These are phyloP conservation scores for Coemansia sp. DNA, from an alignment of 192 early-diverging fungal species.

Conservation along the genomic window DNA sequence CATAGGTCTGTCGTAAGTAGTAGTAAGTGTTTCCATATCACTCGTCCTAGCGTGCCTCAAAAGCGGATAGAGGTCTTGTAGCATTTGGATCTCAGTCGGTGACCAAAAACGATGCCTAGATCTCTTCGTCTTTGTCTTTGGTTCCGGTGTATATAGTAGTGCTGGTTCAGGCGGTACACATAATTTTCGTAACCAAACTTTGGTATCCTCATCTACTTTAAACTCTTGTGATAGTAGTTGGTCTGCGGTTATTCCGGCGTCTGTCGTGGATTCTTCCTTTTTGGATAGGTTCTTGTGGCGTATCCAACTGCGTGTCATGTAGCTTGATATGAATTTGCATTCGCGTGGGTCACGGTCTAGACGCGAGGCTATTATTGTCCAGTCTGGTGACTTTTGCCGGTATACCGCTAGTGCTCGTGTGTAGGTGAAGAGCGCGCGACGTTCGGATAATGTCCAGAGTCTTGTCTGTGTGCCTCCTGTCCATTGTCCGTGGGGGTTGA, in stretches of 20 bases:
- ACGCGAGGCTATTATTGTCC: neutral
- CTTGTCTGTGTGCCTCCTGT: neutral
- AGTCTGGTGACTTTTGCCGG: slow-evolving; percentile 10
- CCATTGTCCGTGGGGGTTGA: slow-evolving; percentile 6
- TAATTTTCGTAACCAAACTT: neutral
- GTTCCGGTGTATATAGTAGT: neutral
- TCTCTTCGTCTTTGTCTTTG: neutral
- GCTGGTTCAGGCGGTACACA: neutral
- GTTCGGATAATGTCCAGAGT: slow-evolving; percentile 29
- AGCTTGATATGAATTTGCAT: slow-evolving; percentile 16
- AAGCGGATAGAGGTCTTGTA: slow-evolving; percentile 7
- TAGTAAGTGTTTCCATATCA: neutral
- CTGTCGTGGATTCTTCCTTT: neutral
- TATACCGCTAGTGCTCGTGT: slow-evolving; percentile 1
- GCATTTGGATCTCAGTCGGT: neutral
- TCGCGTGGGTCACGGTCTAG: slow-evolving; percentile 9
- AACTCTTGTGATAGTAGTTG: neutral
- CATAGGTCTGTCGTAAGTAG: neutral
- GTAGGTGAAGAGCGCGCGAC: slow-evolving; percentile 25
- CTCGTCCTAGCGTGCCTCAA: neutral
- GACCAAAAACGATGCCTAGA: neutral
- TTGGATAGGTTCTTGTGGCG: neutral
- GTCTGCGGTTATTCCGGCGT: neutral
- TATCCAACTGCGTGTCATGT: slow-evolving; percentile 14
- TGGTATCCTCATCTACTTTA: slow-evolving; percentile 1